Base-by-base conservation (phyloP, 1,284 basidiomycete species). In the Austroboletus niveus region DNA sequence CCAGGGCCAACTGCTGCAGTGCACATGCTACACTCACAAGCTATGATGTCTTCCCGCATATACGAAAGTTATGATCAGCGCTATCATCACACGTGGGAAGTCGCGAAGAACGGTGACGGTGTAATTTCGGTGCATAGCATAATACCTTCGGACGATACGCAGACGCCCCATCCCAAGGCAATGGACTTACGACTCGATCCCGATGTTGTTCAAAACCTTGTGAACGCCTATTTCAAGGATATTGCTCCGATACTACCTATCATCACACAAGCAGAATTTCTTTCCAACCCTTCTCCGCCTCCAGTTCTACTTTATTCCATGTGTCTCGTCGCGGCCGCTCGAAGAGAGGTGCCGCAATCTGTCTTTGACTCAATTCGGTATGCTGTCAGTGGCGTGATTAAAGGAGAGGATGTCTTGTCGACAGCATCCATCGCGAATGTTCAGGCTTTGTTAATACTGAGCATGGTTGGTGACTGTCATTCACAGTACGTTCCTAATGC, bases 211-310 rank as follows among this genome's bases (percentile, higher is more conserved):
- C 87, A 94, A 62, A 78, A 81, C 50, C 82, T 97, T 49, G 80
- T 96, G 64, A 98, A 98, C 72, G 83, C 85, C 27, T 98, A 94
- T 74, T 98, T 98, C 69, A 79, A 81, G 20, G 85, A 93, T 40
- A 78, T 96, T 46, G 83, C 88, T 1, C 89, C 89, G n/a, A 76
- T 92, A 44, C 81, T 96, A 54, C 95, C 95, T 20, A 79, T 98
- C 58, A 80, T 98, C 53, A 92, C 91, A 15, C 83, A 88, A 64
- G 78, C 82, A 43, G 95, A 98, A 66, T 97, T 98, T 64, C 74
- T 96, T 51, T 81, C 85, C 17, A 81, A 72, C 48, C 76, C 81
- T 29, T 85, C 84, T 10, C 89, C 91, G 1, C 78, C 89, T 14
- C 87, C 91, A 2, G 77, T 94, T 38, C 72, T 98, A 54, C 80